Conservation (phyloP, 2,329 filamentous ascomycete species). For the Fusarium sp. region DNA sequence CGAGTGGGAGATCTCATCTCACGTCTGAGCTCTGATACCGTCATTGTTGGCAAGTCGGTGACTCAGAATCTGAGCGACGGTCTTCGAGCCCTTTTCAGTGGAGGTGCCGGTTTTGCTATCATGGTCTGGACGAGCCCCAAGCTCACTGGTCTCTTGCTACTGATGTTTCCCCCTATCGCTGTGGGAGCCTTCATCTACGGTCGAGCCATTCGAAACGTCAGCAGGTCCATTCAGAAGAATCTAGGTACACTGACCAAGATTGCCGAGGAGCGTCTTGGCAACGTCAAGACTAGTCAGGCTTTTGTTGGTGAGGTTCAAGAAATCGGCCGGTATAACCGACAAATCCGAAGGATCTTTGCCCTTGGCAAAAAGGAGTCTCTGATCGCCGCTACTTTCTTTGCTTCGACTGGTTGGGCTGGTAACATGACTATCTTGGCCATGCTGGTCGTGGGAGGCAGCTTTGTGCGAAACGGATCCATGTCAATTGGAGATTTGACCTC, state of each 20-base stretch:
- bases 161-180: conserved; percentile 92
- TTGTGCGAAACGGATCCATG: conserved; percentile 88
- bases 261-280: conserved; percentile 96
- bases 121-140: conserved; percentile 98
- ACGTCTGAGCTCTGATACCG: conserved; percentile 92
- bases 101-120: conserved; percentile 86
- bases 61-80: conserved; percentile 98
- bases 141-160: conserved; percentile 84
- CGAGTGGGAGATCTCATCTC: conserved; percentile 96
- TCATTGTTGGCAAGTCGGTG: conserved; percentile 98
- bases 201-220: conserved; percentile 87
- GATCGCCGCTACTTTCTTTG: conserved; percentile 91
- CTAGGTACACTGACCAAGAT: conserved; percentile 95
- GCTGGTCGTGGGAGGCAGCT: conserved; percentile 88
- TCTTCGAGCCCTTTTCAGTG: conserved; percentile 90
- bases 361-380: conserved; percentile 89
- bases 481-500: conserved; percentile 93
- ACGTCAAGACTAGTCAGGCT: conserved; percentile 95
- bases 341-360: conserved; percentile 91
- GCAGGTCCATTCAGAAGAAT: conserved; percentile 93
- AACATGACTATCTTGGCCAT: conserved; percentile 96
- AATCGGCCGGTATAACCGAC: conserved; percentile 89
- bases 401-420: conserved; percentile 87
- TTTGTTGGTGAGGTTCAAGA: conserved; percentile 95
- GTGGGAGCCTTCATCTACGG: conserved; percentile 93